Base-by-base conservation (phyloP, 2,329 filamentous ascomycete genomes). In the Xylaria sp. region DNA sequence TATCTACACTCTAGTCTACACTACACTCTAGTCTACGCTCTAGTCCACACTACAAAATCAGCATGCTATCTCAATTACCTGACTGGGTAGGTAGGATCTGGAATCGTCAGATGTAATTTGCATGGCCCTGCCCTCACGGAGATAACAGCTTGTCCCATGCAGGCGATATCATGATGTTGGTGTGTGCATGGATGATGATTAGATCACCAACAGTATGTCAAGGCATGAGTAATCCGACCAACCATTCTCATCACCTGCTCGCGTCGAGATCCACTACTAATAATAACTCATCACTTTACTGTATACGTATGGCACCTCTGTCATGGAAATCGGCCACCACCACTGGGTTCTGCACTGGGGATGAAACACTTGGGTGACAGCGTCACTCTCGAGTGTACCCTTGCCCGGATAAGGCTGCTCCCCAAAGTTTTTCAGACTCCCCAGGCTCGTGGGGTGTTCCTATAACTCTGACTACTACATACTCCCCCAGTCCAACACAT, bases 171-270 rank as follows among this genome's bases (percentile, higher is more conserved):
- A 15, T 15, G 15, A 29, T 54, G 10, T 37, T 23, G 25, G 46
- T 40, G 15, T 31, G 53, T 9, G 31, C 43, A 49, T 33, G 43
- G 25, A 17, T 56, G 33, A 31, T 41, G 53, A 17, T 33, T 5
- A 48, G 8, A 27, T 49, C 37, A 27, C 11, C 19, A 25, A 29
- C 41, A 13, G 8, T 21, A 37, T 25, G 44, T 25, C 25, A 27
- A 41, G 27, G 40, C 35, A 33, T 48, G 57, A 59, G 57, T 54
- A 60, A 60, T 56, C 52, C 19, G 51, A 29, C 43, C 3, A 25
- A 7, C 31, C 31, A 13, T 35, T 35, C 31, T 13, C 7, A 7
- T 35, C 37, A 31, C 27, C 37, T 29, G 38, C 44, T 47, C 44
- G 11, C 51, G 27, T 49, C 27, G 47, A 21, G 37, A 55, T 46